Evolutionary conservation across 768 basidiomycete genomes (phyloP), one percentile per base, ranked within the genome.

Genomic region (Mycena maculata): DNA sequence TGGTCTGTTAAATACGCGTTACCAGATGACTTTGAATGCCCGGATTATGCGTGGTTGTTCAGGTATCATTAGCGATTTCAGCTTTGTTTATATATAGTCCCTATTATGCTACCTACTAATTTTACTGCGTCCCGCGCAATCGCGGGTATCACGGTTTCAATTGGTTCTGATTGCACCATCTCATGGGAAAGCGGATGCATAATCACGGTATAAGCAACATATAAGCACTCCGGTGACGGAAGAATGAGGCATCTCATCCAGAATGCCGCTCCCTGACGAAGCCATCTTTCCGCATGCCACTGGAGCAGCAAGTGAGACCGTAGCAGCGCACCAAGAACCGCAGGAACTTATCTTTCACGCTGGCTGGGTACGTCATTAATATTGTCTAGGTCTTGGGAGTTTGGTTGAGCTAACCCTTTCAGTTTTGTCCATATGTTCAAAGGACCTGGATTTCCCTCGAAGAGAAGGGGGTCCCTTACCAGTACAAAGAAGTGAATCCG

Each of bases 391-490:
- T 22, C 25, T 47, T 45, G 16, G 54, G 27, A 16, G 47, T 44
- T 47, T 23, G 16, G 42, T 47, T 4, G 58, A 39, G 25, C 47
- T 33, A 16, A 44, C 39, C 50, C 2, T 31, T 9, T 11, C 60
- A 84, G 83, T 90, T 90, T 75, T 89, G 88, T 68, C 88, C 88
- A 0, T 89, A 79, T 56, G 86, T 86, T 23, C 87, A 88, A 73
- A 82, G 90, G 12, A 79, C 81, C 15, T 92, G 91, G 91, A 88
- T 92, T 56, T 76, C 85, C 0, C 80, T 92, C 5, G 90, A 92
- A 72, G 90, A 91, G 73, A 86, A 83, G 59, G 84, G 85, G 0
- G 86, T 92, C 30, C 86, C 87, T 1, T 92, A 92, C 71, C 88
- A 89, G 67, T 90, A 90, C 74, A 84, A 84, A 64, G 88, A 91